Evolutionary conservation across 192 early-diverging fungal species (phyloP).

Genomic region (Gryganskiella cystojenkinii): DNA sequence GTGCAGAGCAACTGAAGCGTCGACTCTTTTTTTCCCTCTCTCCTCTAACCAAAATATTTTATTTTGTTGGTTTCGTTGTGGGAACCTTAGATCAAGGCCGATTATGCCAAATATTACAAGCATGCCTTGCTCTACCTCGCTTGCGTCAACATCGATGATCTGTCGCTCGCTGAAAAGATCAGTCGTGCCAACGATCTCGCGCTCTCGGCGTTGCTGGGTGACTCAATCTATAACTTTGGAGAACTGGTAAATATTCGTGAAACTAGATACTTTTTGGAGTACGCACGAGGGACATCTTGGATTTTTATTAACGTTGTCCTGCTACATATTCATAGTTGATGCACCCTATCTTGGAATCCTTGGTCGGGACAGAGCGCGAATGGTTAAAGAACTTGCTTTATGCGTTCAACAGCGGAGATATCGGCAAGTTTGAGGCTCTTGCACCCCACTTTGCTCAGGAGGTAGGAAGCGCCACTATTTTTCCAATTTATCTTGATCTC

Average conservation of each 20-base stretch:
- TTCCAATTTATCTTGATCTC: constrained; percentile 6
- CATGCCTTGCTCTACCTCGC: constrained; percentile 94
- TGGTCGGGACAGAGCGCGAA: constrained; percentile 80
- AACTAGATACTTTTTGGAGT: not conserved
- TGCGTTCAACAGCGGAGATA: constrained; percentile 94
- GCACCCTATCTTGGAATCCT: constrained; percentile 86
- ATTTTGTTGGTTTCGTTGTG: no score
- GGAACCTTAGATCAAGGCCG: constrained; percentile 83
- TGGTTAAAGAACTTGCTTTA: constrained; percentile 91
- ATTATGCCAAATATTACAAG: constrained; percentile 95
- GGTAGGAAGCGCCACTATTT: constrained; percentile 24
- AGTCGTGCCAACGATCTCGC: constrained; percentile 93
- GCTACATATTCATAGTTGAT: constrained; percentile 69
- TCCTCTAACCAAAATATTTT: no score
- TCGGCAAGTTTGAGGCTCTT: constrained; percentile 90
- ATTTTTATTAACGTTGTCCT: not conserved
- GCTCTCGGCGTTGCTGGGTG: constrained; percentile 91
- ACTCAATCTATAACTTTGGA: constrained; percentile 99
- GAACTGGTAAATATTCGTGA: constrained; percentile 96
- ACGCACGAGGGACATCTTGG: no score
- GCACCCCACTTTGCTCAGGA: constrained; percentile 54
- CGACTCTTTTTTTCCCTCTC: not conserved
- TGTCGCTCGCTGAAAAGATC: constrained; percentile 79
- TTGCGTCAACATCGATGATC: constrained; percentile 87
- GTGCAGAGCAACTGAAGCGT: not conserved